A percentile compares a stretch with the other conserved stretches of the same genome.
Conservation (phyloP, 495 filamentous ascomycete genomes). For the Pyrenula aspistea region DNA sequence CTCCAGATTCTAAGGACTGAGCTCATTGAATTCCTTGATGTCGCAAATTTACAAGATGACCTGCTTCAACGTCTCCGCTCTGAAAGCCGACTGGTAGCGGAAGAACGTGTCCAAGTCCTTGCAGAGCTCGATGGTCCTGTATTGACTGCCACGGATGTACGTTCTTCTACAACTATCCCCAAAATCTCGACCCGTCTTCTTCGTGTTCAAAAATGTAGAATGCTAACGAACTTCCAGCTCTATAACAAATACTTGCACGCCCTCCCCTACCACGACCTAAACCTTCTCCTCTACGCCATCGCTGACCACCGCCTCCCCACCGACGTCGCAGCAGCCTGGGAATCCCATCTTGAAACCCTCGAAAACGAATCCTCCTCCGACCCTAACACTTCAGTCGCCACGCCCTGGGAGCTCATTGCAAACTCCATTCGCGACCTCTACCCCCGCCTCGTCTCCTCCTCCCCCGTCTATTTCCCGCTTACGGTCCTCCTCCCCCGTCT, state of each 20-base stretch:
- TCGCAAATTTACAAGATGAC: slow-evolving; percentile 92
- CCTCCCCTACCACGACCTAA: slow-evolving; percentile 83
- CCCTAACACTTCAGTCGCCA: slow-evolving; percentile 19
- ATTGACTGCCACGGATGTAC: slow-evolving; percentile 59
- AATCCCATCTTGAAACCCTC: slow-evolving; percentile 58
- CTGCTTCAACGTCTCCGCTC: slow-evolving; percentile 65
- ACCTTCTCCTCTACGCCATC: slow-evolving; percentile 75
- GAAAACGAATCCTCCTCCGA: slow-evolving; percentile 48
- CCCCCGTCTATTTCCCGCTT: slow-evolving; percentile 62
- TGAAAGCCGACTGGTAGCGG: slow-evolving; percentile 52
- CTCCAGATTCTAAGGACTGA: slow-evolving; percentile 71
- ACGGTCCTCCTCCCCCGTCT: slow-evolving; percentile 46
- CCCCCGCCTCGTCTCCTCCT: slow-evolving; percentile 62
- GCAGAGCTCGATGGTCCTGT: slow-evolving; percentile 61
- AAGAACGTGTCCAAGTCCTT: slow-evolving; percentile 48
- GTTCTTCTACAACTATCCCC: slow-evolving; percentile 13
- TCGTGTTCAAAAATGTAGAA: not conserved
- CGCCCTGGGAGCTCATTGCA: slow-evolving; percentile 70
- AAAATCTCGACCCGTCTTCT: slow-evolving; percentile 1
- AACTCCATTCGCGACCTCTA: slow-evolving; percentile 66
- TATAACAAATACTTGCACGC: slow-evolving; percentile 85
- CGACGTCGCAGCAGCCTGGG: slow-evolving; percentile 75
- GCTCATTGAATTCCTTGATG: slow-evolving; percentile 75
- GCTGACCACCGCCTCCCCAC: slow-evolving; percentile 78
- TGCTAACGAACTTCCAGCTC: slow-evolving; percentile 39